phyloP scores from a whole-genome alignment of 805 yeast species.

The Ogataea saltuana region DNA sequence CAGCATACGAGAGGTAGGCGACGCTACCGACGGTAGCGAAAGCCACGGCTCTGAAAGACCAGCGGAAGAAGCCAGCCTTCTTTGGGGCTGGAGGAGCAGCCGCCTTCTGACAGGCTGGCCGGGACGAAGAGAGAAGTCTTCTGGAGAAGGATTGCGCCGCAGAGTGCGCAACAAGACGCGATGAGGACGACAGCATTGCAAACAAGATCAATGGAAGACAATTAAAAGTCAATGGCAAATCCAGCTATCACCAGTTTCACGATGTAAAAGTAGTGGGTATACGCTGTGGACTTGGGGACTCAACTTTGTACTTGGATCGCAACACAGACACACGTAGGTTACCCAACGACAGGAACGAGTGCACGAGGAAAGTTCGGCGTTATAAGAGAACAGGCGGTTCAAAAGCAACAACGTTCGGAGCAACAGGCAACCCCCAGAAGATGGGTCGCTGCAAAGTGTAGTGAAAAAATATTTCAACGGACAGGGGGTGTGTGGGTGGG shows the following conservation, averaged over 20 bases:
- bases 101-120: slow-evolving; percentile 6
- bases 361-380: background rate
- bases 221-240: no score
- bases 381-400: background rate
- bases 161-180: slow-evolving; percentile 1
- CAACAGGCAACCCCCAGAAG: background rate
- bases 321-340: no score
- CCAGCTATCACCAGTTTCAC: no score
- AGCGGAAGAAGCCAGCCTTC: slow-evolving; percentile 34
- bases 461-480: slow-evolving; percentile 3
- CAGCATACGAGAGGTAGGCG: slow-evolving; percentile 60
- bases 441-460: background rate
- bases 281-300: no score
- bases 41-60: slow-evolving; percentile 50
- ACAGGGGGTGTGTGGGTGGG: slow-evolving; percentile 6
- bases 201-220: no score
- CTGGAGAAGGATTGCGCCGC: slow-evolving; percentile 8
- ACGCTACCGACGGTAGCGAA: slow-evolving; percentile 49
- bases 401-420: background rate
- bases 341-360: background rate
- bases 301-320: no score
- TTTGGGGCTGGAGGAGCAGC: slow-evolving; percentile 15
- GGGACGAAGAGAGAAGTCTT: slow-evolving; percentile 11
- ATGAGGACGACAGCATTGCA: background rate
- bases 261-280: no score